Percentiles rank a stretch among this genome's conserved stretches.
These are phyloP conservation scores for Lactarius pseudohatsudake DNA, from an alignment of 768 basidiomycete species.

Conservation along the genomic window DNA sequence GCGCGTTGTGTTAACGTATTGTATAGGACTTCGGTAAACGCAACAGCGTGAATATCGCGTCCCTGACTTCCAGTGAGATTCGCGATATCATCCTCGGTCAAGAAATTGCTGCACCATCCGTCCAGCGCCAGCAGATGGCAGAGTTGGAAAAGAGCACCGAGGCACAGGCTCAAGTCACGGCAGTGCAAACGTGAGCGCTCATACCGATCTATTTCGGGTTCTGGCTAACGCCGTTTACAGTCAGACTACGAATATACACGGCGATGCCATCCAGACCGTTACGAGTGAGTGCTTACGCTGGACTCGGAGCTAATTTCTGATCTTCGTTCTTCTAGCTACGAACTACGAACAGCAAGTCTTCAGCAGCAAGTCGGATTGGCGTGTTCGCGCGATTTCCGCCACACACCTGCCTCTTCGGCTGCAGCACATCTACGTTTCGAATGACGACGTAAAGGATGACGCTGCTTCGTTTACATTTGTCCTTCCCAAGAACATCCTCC, in stretches of 20 bases:
- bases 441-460: conserved; percentile 99
- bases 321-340: conserved; percentile 54
- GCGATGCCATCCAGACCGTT: conserved; percentile 92
- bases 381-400: conserved; percentile 95
- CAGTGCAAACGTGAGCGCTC: conserved; percentile 74
- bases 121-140: conserved; percentile 98
- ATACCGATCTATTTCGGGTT: neutral
- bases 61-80: conserved; percentile 93
- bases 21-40: conserved; percentile 94
- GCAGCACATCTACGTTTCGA: conserved; percentile 98
- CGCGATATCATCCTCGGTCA: conserved; percentile 98
- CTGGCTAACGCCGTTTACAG: conserved; percentile 36
- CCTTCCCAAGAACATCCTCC: conserved; percentile 93
- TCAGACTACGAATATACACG: conserved; percentile 97
- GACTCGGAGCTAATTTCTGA: neutral
- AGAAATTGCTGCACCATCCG: conserved; percentile 94
- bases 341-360: conserved; percentile 99
- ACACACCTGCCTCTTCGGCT: conserved; percentile 94
- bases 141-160: conserved; percentile 96
- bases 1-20: conserved; percentile 28
- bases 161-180: conserved; percentile 93
- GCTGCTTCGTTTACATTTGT: conserved; percentile 94
- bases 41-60: conserved; percentile 98
- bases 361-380: conserved; percentile 99
- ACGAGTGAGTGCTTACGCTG: conserved; percentile 60